Base-by-base conservation (phyloP, 228 moss, liverwort and hornwort genomes). In the Sphagnum fallax region DNA sequence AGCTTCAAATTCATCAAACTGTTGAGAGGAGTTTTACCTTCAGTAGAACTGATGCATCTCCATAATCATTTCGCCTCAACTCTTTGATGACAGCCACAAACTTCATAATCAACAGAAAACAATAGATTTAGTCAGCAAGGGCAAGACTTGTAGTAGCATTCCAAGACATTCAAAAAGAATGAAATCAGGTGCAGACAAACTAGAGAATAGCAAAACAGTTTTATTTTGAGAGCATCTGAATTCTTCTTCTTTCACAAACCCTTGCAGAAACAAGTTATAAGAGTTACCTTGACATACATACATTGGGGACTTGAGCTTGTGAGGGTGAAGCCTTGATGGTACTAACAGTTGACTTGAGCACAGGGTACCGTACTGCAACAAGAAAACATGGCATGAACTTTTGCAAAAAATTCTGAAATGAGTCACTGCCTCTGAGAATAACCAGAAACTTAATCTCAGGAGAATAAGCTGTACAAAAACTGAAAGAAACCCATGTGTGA, bases 31-130 rank as follows among this genome's bases (percentile, higher is more conserved):
- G 49, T 65, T 76, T 80, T 52, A 94, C 94, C 91, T 87, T 84
- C 74, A 94, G 76, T 63, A 78, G 63, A 58, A 90, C 88, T 55
- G 73, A 83, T 15, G 80, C 68, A 73, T 91, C 89, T 67, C 94
- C 91, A 49, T 80, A 87, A 50, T 69, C 79, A 73, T 83, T 88
- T 4, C 68, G 80, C 49, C 73, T 81, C 65, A 84, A 69, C 62
- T 86, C 81, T 75, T 82, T 90, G 71, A 94, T 84, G 50, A 94
- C 80, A 67, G 81, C 91, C 74, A 88, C 94, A 76, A 94, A 79
- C 91, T 88, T 69, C 71, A 66, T 64, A n/a, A 47, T 4, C 47
- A 51, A 51, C 10, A 53, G 5, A 15, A 18, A 6, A 18, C 12
- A 11, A 58, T 51, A 6, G 49, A 50, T 49, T 10, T 13, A 48